phyloP scores from a whole-genome alignment of 1,284 basidiomycete genomes.

The Pseudozyma thailandica region DNA sequence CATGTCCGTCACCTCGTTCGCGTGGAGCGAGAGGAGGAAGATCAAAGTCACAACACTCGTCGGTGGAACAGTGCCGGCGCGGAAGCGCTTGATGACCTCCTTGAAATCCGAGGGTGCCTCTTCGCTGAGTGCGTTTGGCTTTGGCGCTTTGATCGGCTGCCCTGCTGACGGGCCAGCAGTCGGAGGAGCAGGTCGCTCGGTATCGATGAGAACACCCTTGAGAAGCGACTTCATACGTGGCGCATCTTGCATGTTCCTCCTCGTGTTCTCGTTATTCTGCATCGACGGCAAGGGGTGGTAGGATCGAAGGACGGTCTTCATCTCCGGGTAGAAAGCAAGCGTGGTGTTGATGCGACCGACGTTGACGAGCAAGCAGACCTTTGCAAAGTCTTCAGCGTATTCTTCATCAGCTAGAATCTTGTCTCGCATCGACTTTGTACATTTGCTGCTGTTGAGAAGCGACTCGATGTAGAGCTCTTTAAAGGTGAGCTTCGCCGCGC shows the following conservation, averaged over 20 bases:
- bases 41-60: conserved; percentile 65
- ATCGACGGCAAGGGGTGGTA: conserved; percentile 84
- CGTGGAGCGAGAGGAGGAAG: conserved; percentile 59
- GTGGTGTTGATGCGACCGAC: conserved; percentile 94
- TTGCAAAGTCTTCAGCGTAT: conserved; percentile 83
- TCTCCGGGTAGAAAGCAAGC: conserved; percentile 80
- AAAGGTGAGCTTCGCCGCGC: conserved; percentile 72
- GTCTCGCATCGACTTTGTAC: conserved; percentile 85
- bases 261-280: conserved; percentile 74
- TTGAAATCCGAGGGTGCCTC: conserved; percentile 59
- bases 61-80: conserved; percentile 42
- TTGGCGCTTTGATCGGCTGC: conserved; percentile 37
- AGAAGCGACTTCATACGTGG: conserved; percentile 81
- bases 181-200: conserved; percentile 71
- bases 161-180: conserved; percentile 54
- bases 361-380: conserved; percentile 82
- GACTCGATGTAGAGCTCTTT: conserved; percentile 85
- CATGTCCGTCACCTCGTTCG: conserved; percentile 54
- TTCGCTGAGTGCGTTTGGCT: conserved; percentile 51
- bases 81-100: conserved; percentile 56
- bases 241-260: conserved; percentile 81
- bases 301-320: conserved; percentile 82
- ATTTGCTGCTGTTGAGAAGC: conserved; percentile 80
- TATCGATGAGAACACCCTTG: conserved; percentile 79
- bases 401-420: conserved; percentile 82